Evolutionary conservation across 305 asterid species (phyloP).

Genomic region (Fraxinus platypoda): DNA sequence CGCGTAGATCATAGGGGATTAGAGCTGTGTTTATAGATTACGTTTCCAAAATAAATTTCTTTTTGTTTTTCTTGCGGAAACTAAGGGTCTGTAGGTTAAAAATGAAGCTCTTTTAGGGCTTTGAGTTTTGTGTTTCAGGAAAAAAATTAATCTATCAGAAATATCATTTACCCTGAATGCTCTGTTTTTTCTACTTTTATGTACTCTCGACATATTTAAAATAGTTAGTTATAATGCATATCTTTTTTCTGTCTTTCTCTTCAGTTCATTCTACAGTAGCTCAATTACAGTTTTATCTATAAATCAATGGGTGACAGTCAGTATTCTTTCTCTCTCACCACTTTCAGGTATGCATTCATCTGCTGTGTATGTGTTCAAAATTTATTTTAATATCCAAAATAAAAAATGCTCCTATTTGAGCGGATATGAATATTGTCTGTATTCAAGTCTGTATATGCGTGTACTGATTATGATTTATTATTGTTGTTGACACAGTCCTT

Average conservation of each 20-base stretch:
- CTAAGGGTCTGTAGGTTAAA: not conserved
- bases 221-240: not conserved
- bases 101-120: not conserved
- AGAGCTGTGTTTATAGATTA: not conserved
- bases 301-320: conserved; percentile 88
- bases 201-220: not conserved
- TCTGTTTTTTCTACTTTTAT: not conserved
- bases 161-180: not conserved
- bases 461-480: not conserved
- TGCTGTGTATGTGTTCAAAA: conserved; percentile 2
- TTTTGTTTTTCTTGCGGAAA: not conserved
- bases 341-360: conserved; percentile 66
- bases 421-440: not conserved
- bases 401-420: not conserved
- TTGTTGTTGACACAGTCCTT: conserved; percentile 55
- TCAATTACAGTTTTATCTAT: conserved; percentile 14
- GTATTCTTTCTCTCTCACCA: conserved; percentile 95
- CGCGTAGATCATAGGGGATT: not conserved
- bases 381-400: conserved; percentile 1
- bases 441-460: not conserved
- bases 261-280: conserved; percentile 17
- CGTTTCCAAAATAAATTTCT: not conserved
- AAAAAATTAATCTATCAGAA: not conserved
- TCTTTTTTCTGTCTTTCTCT: not conserved
- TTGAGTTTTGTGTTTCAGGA: not conserved